Base-by-base conservation (phyloP, 192 early-diverging fungal genomes). In the Umbelopsis sp. region DNA sequence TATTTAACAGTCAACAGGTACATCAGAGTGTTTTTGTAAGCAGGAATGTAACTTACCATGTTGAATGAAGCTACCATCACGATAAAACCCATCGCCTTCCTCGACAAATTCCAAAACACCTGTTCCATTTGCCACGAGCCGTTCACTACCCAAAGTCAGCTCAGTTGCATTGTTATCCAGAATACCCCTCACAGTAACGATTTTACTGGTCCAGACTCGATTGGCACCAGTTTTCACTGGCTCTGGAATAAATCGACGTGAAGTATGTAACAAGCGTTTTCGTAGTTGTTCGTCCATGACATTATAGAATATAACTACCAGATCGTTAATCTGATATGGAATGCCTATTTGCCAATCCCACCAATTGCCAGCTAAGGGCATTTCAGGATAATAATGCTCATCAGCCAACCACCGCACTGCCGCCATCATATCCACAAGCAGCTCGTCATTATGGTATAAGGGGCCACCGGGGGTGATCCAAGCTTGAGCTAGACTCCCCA, bases 311-410 rank as follows among this genome's bases (percentile, higher is more conserved):
- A 61, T 35, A 18, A 25, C 55, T 11, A 61, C 55, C 11, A 61
- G 55, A 35, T 61, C 55, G 12, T 61, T 61, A 18, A 61, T 61
- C 30, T 61, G 55, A 35, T 61, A 61, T 4, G 55, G 55, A 61
- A 61, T 61, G 25, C 55, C 55, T 33, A 61, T 61, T 30, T 61
- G 55, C 55, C 55, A 61, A n/a, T 61, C 55, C 55, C 55, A 61
- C 55, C 55, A 61, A 61, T 61, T 61, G 11, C 55, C 55, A 13
- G 13, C 0, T 18, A 12, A 16, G 0, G 0, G 5, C 10, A 35
- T 61, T 8, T 18, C 30, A 12, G 55, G 27, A 35, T 61, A 33
- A 61, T 61, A 61, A n/a, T 61, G 27, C 11, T 25, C 15, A 11
- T 61, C 33, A 8, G 13, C 55, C 23, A 61, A 12, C 55, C 55